Base-by-base conservation (phyloP, 176 grass and related monocot species). In the Rhynchospora breviuscula region DNA sequence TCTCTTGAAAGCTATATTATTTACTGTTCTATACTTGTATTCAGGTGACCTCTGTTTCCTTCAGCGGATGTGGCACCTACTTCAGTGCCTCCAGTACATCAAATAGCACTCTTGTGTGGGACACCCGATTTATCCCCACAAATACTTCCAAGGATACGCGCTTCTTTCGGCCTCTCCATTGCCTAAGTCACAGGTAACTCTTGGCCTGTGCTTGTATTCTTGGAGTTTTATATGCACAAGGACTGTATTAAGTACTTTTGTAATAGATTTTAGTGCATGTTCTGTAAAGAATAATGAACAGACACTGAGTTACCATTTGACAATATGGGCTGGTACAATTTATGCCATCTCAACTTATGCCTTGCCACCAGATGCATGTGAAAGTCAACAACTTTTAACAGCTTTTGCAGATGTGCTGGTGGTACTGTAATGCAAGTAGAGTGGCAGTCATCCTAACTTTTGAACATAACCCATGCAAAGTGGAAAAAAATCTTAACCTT, bases 11-110 rank as follows among this genome's bases (percentile, higher is more conserved):
- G 67, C 43, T 71, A n/a, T 57, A 77, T 75, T 85, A 46, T 23
- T 77, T 70, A 23, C 21, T 51, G 11, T 73, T 35, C 59, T 59
- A 60, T 57, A 69, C 58, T 89, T 54, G 68, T 67, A 26, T 53
- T 84, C 86, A 98, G 95, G 95, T 94, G 60, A 98, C 90, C 60
- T 98, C 89, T 79, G 95, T 93, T 86, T 93, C 92, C 80, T 98
- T 95, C 86, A 98, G 92, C 81, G 91, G 87, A 75, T 95, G 95
- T 51, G 91, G 92, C 72, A 95, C 91, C 81, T 98, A 95, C 91
- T 95, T 98, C 89, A 84, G 83, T 80, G 92, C 92, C 84, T 93
- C 90, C 80, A 89, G 91, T 77, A 93, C 92, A 79, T 91, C 95
- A 87, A 98, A 98, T 87, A 90, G 85, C 62, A 93, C 92, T 43